Evolutionary conservation across 2,329 filamentous ascomycete species (phyloP).

Genomic region (Tricladium varicosporioides): DNA sequence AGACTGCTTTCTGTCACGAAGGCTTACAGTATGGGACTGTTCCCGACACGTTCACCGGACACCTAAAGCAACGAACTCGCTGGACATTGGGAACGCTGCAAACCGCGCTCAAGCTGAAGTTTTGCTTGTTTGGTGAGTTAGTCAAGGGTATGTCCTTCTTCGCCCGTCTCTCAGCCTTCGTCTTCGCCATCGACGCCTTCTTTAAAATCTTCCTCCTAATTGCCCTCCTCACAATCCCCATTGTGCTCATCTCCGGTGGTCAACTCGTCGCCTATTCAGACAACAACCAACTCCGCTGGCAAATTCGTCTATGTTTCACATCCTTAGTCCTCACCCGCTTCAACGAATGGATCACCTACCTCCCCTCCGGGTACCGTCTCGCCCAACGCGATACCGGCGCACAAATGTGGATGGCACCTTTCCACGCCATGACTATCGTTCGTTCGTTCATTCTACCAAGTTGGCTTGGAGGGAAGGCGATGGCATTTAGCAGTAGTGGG

Average conservation of each 20-base stretch:
- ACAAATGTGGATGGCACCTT: constrained; percentile 63
- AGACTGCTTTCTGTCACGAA: constrained; percentile 59
- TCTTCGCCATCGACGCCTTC: constrained; percentile 54
- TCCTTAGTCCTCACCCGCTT: constrained; percentile 50
- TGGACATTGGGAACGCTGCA: constrained; percentile 59
- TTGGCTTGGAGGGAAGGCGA: constrained; percentile 57
- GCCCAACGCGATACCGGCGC: constrained; percentile 55
- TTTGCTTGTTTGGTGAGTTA: constrained; percentile 54
- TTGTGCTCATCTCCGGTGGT: constrained; percentile 56
- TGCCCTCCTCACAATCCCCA: constrained; percentile 56
- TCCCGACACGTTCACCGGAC: constrained; percentile 53
- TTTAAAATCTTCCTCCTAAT: constrained; percentile 55
- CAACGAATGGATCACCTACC: constrained; percentile 56
- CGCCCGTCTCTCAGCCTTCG: constrained; percentile 57
- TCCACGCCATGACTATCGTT: constrained; percentile 56
- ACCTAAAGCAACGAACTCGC: constrained; percentile 56
- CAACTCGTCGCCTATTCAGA: constrained; percentile 55
- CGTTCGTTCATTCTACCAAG: constrained; percentile 56
- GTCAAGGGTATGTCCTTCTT: constrained; percentile 53
- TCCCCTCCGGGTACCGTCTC: constrained; percentile 57
- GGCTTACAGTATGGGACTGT: constrained; percentile 59
- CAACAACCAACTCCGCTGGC: constrained; percentile 54
- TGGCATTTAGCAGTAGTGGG: constrained; percentile 60
- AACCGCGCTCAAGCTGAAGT: constrained; percentile 58
- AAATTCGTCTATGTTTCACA: constrained; percentile 55